Evolutionary conservation across 1,284 basidiomycete genomes (phyloP).

Genomic region (Apiotrichum mycotoxinovorans): DNA sequence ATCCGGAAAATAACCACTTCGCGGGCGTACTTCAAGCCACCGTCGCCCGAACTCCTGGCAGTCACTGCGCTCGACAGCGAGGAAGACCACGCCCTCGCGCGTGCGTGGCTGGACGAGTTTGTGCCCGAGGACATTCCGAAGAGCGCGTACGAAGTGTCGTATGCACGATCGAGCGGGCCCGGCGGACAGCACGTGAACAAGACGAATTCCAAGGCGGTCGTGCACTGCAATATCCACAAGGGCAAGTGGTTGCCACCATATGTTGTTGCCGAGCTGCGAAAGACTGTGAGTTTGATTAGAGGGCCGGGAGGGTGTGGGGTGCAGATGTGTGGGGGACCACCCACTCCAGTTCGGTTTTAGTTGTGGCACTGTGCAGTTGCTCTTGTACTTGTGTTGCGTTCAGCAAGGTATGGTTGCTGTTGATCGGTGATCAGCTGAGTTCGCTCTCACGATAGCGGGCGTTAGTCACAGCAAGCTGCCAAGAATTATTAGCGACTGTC

Average conservation of each 20-base stretch:
- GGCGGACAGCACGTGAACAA: slow-evolving; percentile 52
- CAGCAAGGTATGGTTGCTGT: background rate
- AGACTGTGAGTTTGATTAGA: slow-evolving; percentile 32
- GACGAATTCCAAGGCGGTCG: slow-evolving; percentile 47
- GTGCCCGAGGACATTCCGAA: slow-evolving; percentile 40
- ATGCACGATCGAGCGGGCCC: slow-evolving; percentile 44
- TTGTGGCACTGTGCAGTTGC: no score
- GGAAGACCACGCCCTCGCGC: slow-evolving; percentile 28
- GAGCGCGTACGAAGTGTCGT: slow-evolving; percentile 33
- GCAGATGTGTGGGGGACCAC: background rate
- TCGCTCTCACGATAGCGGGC: no score
- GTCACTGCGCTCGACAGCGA: slow-evolving; percentile 17
- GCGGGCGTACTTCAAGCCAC: background rate
- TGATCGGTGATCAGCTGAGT: background rate
- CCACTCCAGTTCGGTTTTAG: no score
- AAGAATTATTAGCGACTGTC: no score
- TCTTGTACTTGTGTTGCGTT: background rate
- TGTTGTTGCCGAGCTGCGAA: slow-evolving; percentile 30
- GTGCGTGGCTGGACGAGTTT: slow-evolving; percentile 39
- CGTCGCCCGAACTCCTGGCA: slow-evolving; percentile 15
- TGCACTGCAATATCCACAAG: slow-evolving; percentile 30
- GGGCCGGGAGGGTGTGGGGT: background rate
- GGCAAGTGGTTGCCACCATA: slow-evolving; percentile 45
- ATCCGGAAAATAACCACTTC: background rate
- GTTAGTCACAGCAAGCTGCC: no score